phyloP scores from a whole-genome alignment of 768 basidiomycete genomes.

The Collybia nuda region DNA sequence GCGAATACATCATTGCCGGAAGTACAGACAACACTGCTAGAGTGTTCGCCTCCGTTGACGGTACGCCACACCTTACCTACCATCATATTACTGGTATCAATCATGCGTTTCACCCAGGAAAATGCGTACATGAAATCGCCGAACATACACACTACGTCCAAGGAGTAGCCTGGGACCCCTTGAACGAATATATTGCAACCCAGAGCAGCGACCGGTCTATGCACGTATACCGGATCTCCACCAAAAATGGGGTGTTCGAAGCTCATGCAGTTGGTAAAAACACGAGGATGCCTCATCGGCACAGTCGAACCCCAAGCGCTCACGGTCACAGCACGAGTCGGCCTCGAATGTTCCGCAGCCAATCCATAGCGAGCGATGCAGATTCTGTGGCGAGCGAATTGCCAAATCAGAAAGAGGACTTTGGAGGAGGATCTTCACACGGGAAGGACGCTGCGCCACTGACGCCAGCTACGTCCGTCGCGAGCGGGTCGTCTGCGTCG shows the following conservation, averaged over 20 bases:
- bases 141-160: conserved; percentile 98
- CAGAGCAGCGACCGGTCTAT: conserved; percentile 96
- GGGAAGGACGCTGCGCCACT: conserved; percentile 39
- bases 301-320: conserved; percentile 68
- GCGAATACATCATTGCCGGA: conserved; percentile 93
- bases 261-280: conserved; percentile 92
- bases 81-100: not conserved
- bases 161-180: conserved; percentile 98
- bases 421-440: conserved; percentile 22
- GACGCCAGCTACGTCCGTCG: conserved; percentile 69
- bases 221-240: conserved; percentile 86
- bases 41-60: conserved; percentile 75
- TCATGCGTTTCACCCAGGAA: conserved; percentile 46
- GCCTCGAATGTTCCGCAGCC: conserved; percentile 63
- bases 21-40: conserved; percentile 95
- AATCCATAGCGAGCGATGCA: conserved; percentile 74
- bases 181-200: conserved; percentile 96
- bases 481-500: conserved; percentile 59
- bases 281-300: conserved; percentile 69
- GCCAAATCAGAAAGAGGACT: conserved; percentile 23
- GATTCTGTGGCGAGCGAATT: conserved; percentile 58
- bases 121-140: conserved; percentile 85
- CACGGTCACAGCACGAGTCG: conserved; percentile 42
- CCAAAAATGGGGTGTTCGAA: conserved; percentile 80
- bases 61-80: conserved; percentile 34